A percentile compares a stretch with the other conserved stretches of the same genome.
These are phyloP conservation scores for Pseudogymnoascus sp. DNA, from an alignment of 2,329 filamentous ascomycete species.

Conservation along the genomic window DNA sequence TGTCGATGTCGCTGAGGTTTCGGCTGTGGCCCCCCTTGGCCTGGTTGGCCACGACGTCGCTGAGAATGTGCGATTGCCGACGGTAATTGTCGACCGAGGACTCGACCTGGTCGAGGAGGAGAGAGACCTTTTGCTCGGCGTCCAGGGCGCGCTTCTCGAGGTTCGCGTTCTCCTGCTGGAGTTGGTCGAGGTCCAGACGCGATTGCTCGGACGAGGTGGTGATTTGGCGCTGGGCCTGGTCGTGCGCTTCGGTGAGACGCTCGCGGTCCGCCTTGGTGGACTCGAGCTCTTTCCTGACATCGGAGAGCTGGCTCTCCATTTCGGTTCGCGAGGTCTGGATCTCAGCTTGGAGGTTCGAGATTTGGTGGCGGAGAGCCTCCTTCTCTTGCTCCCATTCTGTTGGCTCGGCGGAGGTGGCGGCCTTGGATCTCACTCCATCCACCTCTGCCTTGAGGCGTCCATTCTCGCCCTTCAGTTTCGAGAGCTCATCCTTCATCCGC, in stretches of 20 bases:
- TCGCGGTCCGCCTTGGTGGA: conserved; percentile 61
- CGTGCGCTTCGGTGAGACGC: conserved; percentile 46
- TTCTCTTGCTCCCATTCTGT: conserved; percentile 70
- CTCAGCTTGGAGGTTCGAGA: conserved; percentile 60
- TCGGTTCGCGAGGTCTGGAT: conserved; percentile 55
- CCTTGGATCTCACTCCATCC: conserved; percentile 48
- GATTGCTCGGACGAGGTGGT: conserved; percentile 43
- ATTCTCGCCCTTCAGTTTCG: conserved; percentile 84
- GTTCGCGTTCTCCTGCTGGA: conserved; percentile 71
- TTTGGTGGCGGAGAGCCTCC: conserved; percentile 53
- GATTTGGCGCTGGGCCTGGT: conserved; percentile 49
- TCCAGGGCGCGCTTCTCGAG: conserved; percentile 80
- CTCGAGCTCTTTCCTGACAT: conserved; percentile 61
- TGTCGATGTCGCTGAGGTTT: conserved; percentile 38
- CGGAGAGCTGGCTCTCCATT: conserved; percentile 62
- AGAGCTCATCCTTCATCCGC: conserved; percentile 95
- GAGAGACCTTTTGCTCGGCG: conserved; percentile 85
- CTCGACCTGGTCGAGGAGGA: conserved; percentile 90
- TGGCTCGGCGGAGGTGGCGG: conserved; percentile 32
- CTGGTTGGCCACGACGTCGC: conserved; percentile 30
- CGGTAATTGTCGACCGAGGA: conserved; percentile 90
- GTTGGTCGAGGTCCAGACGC: conserved; percentile 64
- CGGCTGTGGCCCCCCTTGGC: conserved; percentile 26
- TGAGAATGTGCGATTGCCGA: conserved; percentile 55
- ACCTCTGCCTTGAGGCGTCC: conserved; percentile 72